Evolutionary conservation across 2,329 filamentous ascomycete species (phyloP).

Genomic region (Chrysoporthe austroafricana): DNA sequence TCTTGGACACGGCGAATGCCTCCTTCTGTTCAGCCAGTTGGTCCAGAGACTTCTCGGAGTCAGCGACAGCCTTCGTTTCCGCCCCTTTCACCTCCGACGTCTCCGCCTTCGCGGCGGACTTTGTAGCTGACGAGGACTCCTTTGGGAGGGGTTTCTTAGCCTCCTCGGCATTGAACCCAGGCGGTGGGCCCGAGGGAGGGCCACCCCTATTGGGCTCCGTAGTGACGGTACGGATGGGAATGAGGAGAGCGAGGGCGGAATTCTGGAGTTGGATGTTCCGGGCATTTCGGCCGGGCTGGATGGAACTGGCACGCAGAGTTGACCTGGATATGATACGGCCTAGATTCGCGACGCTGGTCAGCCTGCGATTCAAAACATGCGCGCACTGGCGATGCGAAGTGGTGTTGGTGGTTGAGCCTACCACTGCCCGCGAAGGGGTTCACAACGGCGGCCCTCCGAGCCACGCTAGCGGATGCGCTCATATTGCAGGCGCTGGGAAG

Average conservation of each 20-base stretch:
- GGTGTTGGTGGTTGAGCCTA: slow-evolving; percentile 37
- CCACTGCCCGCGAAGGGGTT: slow-evolving; percentile 56
- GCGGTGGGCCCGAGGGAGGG: slow-evolving; percentile 70
- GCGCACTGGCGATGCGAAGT: neutral
- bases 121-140: slow-evolving; percentile 46
- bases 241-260: slow-evolving; percentile 59
- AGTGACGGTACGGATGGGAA: slow-evolving; percentile 59
- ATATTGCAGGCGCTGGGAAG: slow-evolving; percentile 39
- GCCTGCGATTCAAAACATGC: slow-evolving; percentile 26
- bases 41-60: slow-evolving; percentile 51
- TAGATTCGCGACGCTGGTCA: slow-evolving; percentile 35
- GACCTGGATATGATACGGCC: slow-evolving; percentile 52
- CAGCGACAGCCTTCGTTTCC: slow-evolving; percentile 37
- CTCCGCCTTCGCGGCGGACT: slow-evolving; percentile 41
- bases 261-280: slow-evolving; percentile 49
- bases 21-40: slow-evolving; percentile 69
- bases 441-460: slow-evolving; percentile 57
- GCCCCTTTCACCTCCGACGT: slow-evolving; percentile 37
- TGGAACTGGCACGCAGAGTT: slow-evolving; percentile 50
- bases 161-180: slow-evolving; percentile 87
- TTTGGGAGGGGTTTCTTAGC: slow-evolving; percentile 81
- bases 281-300: slow-evolving; percentile 51
- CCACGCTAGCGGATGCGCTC: slow-evolving; percentile 61
- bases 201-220: slow-evolving; percentile 60
- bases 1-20: slow-evolving; percentile 62